Conservation (phyloP, 768 basidiomycete species). For the Tylopilus sp. region DNA sequence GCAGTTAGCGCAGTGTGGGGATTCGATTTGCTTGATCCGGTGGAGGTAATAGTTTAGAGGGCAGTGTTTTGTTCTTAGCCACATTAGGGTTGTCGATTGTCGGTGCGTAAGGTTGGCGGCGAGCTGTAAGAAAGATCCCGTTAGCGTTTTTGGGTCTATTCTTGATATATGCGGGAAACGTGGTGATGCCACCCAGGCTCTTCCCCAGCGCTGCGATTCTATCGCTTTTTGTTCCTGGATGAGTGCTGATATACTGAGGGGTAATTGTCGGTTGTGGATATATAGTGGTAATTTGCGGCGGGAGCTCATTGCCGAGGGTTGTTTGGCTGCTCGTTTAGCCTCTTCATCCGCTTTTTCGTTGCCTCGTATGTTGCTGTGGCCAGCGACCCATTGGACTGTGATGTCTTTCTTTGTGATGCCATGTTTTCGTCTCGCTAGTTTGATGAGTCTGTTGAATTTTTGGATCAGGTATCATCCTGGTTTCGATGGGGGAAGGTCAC, state of each 20-base stretch:
- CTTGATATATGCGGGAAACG: not conserved
- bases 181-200: not conserved
- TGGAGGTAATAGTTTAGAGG: not conserved
- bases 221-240: not conserved
- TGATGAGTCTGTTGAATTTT: not conserved
- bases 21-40: not conserved
- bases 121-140: not conserved
- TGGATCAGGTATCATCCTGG: not conserved
- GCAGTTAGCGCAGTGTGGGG: not conserved
- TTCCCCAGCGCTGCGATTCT: not conserved
- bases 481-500: not conserved
- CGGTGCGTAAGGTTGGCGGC: too few species aligned
- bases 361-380: not conserved
- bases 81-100: not conserved
- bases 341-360: not conserved
- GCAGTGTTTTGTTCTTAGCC: not conserved
- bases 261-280: not conserved
- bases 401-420: not conserved
- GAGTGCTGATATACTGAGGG: not conserved
- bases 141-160: too few species aligned
- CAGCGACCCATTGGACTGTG: not conserved
- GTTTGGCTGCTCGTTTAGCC: not conserved
- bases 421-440: not conserved
- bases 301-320: not conserved
- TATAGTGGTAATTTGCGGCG: not conserved